These are phyloP conservation scores for Penicillium taxi DNA, from an alignment of 495 filamentous ascomycete genomes.

Conservation along the genomic window DNA sequence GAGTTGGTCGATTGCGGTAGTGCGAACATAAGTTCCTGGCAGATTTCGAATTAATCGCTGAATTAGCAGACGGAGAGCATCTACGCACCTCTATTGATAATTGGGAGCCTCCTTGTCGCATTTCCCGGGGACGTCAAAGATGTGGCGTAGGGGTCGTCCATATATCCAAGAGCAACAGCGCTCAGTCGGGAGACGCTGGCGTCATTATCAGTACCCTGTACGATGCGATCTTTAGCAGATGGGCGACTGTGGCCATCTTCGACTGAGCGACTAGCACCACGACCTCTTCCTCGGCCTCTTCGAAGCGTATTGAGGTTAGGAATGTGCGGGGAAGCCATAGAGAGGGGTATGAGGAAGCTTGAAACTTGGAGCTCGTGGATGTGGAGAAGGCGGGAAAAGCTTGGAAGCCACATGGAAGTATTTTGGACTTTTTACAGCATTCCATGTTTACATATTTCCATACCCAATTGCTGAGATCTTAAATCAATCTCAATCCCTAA, in stretches of 20 bases:
- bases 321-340: constrained; percentile 65
- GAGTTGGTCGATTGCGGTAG: constrained; percentile 74
- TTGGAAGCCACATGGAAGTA: not conserved
- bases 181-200: constrained; percentile 82
- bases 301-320: constrained; percentile 68
- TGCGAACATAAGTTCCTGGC: constrained; percentile 87
- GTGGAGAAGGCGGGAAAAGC: constrained; percentile 8
- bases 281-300: constrained; percentile 40
- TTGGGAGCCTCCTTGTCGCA: constrained; percentile 58
- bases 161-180: constrained; percentile 79
- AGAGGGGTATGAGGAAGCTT: constrained; percentile 8
- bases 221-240: constrained; percentile 47
- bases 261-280: constrained; percentile 19
- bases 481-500: no score
- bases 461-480: not conserved
- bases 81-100: constrained; percentile 79
- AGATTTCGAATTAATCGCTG: not conserved
- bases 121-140: constrained; percentile 48
- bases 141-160: constrained; percentile 70
- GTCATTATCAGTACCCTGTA: constrained; percentile 88
- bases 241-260: constrained; percentile 19
- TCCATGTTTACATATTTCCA: constrained; percentile 3
- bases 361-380: constrained; percentile 15
- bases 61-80: not conserved
- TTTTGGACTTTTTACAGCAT: not conserved